Conservation (phyloP, 2,329 filamentous ascomycete species). For the Fusarium sp. region DNA sequence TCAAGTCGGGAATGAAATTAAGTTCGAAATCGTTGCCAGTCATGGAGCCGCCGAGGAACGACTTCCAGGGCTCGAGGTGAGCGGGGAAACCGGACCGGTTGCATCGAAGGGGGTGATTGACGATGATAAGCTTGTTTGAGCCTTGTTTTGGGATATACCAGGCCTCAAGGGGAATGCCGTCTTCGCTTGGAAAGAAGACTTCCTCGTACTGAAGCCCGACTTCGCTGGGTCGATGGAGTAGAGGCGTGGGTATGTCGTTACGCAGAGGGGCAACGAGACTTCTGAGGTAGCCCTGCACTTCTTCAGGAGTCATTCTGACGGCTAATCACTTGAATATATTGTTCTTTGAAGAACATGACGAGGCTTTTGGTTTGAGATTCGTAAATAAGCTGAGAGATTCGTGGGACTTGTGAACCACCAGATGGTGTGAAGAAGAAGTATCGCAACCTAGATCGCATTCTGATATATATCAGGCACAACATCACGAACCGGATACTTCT, state of each 20-base stretch:
- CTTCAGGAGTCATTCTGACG: not conserved
- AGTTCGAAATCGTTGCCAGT: not conserved
- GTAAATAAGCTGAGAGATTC: no score
- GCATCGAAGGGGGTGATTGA: not conserved
- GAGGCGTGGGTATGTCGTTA: not conserved
- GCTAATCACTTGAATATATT: accelerated
- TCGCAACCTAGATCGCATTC: not conserved
- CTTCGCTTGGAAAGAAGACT: not conserved
- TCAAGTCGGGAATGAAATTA: not conserved
- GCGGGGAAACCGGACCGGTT: not conserved
- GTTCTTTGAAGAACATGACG: not conserved
- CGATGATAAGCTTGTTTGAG: not conserved
- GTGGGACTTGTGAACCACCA: not conserved
- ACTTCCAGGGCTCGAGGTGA: not conserved
- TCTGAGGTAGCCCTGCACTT: not conserved
- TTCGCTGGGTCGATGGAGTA: not conserved
- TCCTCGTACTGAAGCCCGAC: not conserved
- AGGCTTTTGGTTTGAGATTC: accelerated
- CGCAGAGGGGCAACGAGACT: not conserved
- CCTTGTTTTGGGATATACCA: not conserved
- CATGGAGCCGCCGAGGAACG: not conserved
- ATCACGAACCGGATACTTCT: accelerated
- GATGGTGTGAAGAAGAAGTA: not conserved
- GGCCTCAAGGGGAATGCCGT: not conserved
- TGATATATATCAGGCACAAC: accelerated